Percentiles rank a stretch among this genome's conserved stretches.
phyloP scores from a whole-genome alignment of 1,284 basidiomycete genomes.

The Ceratobasidium sp. region DNA sequence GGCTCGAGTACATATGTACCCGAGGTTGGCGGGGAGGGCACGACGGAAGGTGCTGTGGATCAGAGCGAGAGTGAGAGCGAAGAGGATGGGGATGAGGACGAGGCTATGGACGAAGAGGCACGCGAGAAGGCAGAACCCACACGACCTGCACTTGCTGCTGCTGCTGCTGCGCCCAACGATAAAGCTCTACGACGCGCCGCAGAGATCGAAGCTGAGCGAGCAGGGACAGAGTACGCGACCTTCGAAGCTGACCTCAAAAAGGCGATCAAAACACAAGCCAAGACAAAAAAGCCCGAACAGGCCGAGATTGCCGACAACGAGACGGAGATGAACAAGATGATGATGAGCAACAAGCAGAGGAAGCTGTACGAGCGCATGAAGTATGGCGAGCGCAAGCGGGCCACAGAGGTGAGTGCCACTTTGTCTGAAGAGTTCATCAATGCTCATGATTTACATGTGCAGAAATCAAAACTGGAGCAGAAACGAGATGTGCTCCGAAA shows the following conservation, averaged over 20 bases:
- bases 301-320: slow-evolving; percentile 59
- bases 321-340: slow-evolving; percentile 95
- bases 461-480: slow-evolving; percentile 68
- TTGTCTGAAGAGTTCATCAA: background rate
- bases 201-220: slow-evolving; percentile 93
- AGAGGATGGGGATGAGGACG: slow-evolving; percentile 55
- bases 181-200: slow-evolving; percentile 82
- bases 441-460: slow-evolving; percentile 53
- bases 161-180: slow-evolving; percentile 69
- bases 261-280: slow-evolving; percentile 64
- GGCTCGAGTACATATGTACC: slow-evolving; percentile 75
- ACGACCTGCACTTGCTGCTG: slow-evolving; percentile 54
- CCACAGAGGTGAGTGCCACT: slow-evolving; percentile 74
- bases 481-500: slow-evolving; percentile 70
- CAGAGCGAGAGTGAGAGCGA: slow-evolving; percentile 58
- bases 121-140: slow-evolving; percentile 54
- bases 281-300: slow-evolving; percentile 53
- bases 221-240: slow-evolving; percentile 82
- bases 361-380: slow-evolving; percentile 98
- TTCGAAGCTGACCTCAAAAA: slow-evolving; percentile 86
- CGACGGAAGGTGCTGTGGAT: slow-evolving; percentile 56
- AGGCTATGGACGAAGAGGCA: slow-evolving; percentile 51
- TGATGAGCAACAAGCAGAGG: slow-evolving; percentile 97
- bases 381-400: slow-evolving; percentile 83
- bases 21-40: slow-evolving; percentile 52